Conservation (phyloP, 2,329 filamentous ascomycete species). For the Fusarium sp. region DNA sequence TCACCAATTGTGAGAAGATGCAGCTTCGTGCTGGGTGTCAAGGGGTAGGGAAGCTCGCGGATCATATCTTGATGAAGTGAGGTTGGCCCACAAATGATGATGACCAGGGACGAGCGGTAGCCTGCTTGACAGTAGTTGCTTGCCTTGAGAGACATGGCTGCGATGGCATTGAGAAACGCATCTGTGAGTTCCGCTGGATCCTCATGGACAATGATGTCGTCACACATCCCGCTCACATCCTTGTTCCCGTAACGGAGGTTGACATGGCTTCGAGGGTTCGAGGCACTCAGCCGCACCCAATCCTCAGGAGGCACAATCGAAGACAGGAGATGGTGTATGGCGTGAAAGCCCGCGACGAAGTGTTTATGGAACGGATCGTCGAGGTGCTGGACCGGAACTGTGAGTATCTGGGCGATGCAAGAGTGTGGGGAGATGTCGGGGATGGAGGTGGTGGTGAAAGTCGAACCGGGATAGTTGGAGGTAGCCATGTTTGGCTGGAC, state of each 20-base stretch:
- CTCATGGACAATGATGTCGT: not conserved
- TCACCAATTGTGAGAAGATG: not conserved
- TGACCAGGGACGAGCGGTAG: not conserved
- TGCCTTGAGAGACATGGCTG: not conserved
- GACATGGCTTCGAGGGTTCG: not conserved
- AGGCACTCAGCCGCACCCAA: slow-evolving; percentile 1
- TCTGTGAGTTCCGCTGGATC: not conserved
- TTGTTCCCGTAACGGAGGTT: not conserved
- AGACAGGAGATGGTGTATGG: not conserved
- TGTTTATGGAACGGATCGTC: not conserved
- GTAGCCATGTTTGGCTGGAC: not conserved
- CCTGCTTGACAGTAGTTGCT: not conserved
- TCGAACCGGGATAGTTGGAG: not conserved
- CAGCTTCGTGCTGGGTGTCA: not conserved
- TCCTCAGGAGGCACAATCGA: not conserved
- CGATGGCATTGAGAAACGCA: not conserved
- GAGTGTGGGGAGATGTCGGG: not conserved
- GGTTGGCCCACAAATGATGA: slow-evolving; percentile 8
- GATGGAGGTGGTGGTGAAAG: not conserved
- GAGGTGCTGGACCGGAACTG: not conserved
- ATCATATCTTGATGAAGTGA: slow-evolving; percentile 9
- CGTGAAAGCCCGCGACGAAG: not conserved
- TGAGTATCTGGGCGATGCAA: not conserved
- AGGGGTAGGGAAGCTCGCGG: slow-evolving; percentile 2
- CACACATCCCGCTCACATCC: not conserved